These are phyloP conservation scores for Saksenaea vasiformis DNA, from an alignment of 371 early-diverging fungal genomes.

Conservation along the genomic window DNA sequence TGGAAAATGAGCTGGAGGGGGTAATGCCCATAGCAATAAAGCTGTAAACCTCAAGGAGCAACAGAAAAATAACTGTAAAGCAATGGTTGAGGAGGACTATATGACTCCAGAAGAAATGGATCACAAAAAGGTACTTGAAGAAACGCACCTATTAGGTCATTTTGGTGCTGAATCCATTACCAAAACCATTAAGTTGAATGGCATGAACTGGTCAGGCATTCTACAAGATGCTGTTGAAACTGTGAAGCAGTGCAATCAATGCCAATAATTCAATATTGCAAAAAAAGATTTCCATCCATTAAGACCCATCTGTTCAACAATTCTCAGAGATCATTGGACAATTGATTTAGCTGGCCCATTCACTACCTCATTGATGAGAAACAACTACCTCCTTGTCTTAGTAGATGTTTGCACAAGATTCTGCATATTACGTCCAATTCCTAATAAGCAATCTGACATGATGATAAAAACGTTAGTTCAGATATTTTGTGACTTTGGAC, in stretches of 20 bases:
- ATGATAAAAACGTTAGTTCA: constrained; percentile 12
- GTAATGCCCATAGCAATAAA: background rate
- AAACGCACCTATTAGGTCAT: constrained; percentile 17
- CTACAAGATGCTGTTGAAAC: constrained; percentile 17
- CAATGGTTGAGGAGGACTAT: background rate
- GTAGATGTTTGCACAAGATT: constrained; percentile 26
- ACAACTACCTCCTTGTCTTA: constrained; percentile 20
- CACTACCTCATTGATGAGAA: constrained; percentile 4
- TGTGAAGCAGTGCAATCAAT: constrained; percentile 15
- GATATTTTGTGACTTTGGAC: constrained; percentile 24
- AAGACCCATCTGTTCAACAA: constrained; percentile 15
- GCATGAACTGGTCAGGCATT: constrained; percentile 18
- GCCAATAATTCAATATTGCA: constrained; percentile 14
- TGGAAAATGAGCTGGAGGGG: constrained; percentile 21
- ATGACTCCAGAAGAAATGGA: constrained; percentile 8
- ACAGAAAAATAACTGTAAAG: constrained; percentile 28
- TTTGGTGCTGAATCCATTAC: constrained; percentile 20
- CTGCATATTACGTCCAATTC: constrained; percentile 16
- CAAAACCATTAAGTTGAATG: constrained; percentile 13
- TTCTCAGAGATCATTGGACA: constrained; percentile 24
- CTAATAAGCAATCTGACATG: constrained; percentile 15
- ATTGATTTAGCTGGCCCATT: constrained; percentile 32
- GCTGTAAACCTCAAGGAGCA: constrained; percentile 8
- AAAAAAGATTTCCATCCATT: constrained; percentile 22
- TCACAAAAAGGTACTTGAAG: constrained; percentile 10